phyloP scores from a whole-genome alignment of 805 yeast species.

The Candida awuae region DNA sequence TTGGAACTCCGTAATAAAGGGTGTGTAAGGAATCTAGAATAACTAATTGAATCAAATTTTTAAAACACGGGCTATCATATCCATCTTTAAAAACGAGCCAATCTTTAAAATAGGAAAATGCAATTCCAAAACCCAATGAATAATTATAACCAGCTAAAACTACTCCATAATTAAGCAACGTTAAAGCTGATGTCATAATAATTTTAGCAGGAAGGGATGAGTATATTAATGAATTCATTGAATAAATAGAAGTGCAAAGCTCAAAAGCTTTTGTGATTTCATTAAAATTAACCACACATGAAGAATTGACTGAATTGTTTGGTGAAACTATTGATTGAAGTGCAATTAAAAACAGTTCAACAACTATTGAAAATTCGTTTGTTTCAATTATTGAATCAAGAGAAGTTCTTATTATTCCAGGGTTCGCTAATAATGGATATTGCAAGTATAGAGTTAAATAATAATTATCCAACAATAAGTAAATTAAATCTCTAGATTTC shows the following conservation, averaged over 20 bases:
- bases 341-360: conserved; percentile 36
- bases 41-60: conserved; percentile 38
- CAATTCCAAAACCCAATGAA: conserved; percentile 47
- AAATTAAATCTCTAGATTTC: conserved; percentile 1
- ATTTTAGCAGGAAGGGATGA: conserved; percentile 22
- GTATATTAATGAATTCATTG: conserved; percentile 27
- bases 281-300: conserved; percentile 22
- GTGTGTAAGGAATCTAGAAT: conserved; percentile 47
- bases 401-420: conserved; percentile 21
- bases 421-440: conserved; percentile 40
- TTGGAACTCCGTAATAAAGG: conserved; percentile 40
- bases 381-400: conserved; percentile 22
- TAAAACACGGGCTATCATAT: conserved; percentile 17
- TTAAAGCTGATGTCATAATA: conserved; percentile 32
- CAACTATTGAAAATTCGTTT: conserved; percentile 25
- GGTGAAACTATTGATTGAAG: conserved; percentile 30
- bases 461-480: conserved; percentile 26
- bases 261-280: conserved; percentile 32
- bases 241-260: conserved; percentile 31
- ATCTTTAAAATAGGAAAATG: conserved; percentile 51
- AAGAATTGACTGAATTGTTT: conserved; percentile 13
- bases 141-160: conserved; percentile 53
- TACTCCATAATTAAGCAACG: conserved; percentile 46
- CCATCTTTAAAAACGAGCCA: conserved; percentile 38
- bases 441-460: conserved; percentile 36